A percentile compares a stretch with the other conserved stretches of the same genome.
These are phyloP conservation scores for Malassezia japonica DNA, from an alignment of 1,284 basidiomycete genomes.

Conservation along the genomic window DNA sequence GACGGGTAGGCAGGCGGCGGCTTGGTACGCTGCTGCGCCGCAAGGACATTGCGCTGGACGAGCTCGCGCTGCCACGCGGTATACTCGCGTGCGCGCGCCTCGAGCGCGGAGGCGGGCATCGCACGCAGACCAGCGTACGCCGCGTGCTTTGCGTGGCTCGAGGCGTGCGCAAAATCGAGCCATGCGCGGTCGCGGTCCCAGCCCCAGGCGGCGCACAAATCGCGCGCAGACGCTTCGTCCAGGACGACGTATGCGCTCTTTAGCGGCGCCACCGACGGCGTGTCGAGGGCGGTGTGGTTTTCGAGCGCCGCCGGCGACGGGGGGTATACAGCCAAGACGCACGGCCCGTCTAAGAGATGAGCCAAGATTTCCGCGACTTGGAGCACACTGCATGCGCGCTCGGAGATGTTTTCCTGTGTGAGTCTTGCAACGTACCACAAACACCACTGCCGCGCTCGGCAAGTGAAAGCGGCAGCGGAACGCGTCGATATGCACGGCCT, in stretches of 20 bases:
- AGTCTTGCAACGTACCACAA: slow-evolving; percentile 1
- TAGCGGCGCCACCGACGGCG: neutral
- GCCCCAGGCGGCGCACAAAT: neutral
- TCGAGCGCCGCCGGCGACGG: neutral
- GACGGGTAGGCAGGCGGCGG: neutral
- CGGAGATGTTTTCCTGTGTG: slow-evolving; percentile 1
- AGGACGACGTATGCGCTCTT: slow-evolving; percentile 5
- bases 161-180: neutral
- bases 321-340: slow-evolving; percentile 1
- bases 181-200: neutral
- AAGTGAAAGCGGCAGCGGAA: neutral
- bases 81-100: slow-evolving; percentile 1
- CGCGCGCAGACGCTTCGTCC: neutral
- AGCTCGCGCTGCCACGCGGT: slow-evolving; percentile 7
- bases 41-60: neutral
- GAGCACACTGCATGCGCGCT: neutral
- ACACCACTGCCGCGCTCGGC: neutral
- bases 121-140: neutral
- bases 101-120: neutral
- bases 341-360: too few species aligned
- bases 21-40: neutral
- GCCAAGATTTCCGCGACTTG: neutral
- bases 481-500: too few species aligned
- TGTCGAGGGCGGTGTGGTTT: neutral
- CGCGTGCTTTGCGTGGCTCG: neutral